Evolutionary conservation across 1,139 yeast species (phyloP), one percentile per base, ranked within the genome.

Genomic region (Pneumocystis murina): DNA sequence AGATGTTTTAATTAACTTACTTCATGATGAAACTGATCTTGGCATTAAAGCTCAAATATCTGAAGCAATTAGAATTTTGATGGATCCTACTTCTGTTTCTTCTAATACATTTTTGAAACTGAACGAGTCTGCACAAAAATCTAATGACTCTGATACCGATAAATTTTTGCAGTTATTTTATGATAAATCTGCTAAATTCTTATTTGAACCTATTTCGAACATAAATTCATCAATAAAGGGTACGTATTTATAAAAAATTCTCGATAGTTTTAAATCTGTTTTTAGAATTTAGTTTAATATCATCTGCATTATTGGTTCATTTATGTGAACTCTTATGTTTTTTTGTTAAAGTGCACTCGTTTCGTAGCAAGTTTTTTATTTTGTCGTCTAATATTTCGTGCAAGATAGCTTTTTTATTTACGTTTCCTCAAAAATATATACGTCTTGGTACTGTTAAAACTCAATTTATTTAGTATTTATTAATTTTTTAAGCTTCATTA

Each of bases 41-140:
- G 95, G 95, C 0, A 75, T 90, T 62, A 85, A 87, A 71, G 82
- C 86, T 4, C 97, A 90, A 72, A 87, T 92, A 0, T 83, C 82
- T 67, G 96, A 90, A 74, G 95, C 96, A 0, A 75, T 91, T 61
- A 84, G 84, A 70, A 83, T 85, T 0, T 74, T 90, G 57, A 76
- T 89, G 17, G 92, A 86, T 70, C 84, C 89, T 1, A 79, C 67
- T 14, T 66, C 68, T 12, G 68, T 68, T 36, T 69, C 67, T 40
- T 64, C 66, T 1, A 61, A 62, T 10, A 69, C 68, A 5, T 55
- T 64, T 10, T 61, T 57, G 12, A 59, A 61, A 35, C 59, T 62
- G 17, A 59, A 62, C n/a, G 62, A 63, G 54, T 54, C 66, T 2
- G 17, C 66, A n/a, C 68, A 68, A 36, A 41, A 68, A 6, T 57